Conservation (phyloP, 257 asterid species). For the Leptodermis oblonga region DNA sequence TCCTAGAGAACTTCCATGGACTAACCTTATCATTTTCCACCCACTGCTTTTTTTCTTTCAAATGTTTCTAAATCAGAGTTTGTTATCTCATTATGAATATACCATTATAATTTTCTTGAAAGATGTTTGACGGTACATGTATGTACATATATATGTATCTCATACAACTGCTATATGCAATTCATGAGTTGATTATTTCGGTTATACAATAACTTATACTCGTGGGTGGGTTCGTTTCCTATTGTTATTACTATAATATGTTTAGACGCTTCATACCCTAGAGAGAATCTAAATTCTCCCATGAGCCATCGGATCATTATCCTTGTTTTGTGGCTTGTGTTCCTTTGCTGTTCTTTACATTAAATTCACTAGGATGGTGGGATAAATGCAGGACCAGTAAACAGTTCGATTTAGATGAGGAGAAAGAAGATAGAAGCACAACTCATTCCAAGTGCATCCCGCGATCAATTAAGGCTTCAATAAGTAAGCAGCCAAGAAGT, state of each 20-base stretch:
- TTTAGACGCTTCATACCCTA: not conserved
- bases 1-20: constrained; percentile 1
- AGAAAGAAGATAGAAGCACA: constrained; percentile 44
- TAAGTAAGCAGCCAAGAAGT: constrained; percentile 71
- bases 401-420: constrained; percentile 50
- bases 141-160: no score
- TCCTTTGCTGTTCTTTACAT: constrained; percentile 9
- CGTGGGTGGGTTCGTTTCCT: not conserved
- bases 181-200: not conserved
- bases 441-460: constrained; percentile 77
- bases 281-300: not conserved
- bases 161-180: not conserved
- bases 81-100: not conserved
- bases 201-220: no score
- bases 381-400: constrained; percentile 47
- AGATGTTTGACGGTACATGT: no score
- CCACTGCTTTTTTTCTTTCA: not conserved
- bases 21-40: not conserved
- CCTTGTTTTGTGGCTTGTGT: not conserved
- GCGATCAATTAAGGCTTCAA: constrained; percentile 64
- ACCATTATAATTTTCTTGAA: not conserved
- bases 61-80: not conserved
- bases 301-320: not conserved
- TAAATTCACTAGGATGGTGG: constrained; percentile 14
- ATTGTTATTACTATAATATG: not conserved